phyloP scores from a whole-genome alignment of 371 early-diverging fungal genomes.

The Mortierella sp. region DNA sequence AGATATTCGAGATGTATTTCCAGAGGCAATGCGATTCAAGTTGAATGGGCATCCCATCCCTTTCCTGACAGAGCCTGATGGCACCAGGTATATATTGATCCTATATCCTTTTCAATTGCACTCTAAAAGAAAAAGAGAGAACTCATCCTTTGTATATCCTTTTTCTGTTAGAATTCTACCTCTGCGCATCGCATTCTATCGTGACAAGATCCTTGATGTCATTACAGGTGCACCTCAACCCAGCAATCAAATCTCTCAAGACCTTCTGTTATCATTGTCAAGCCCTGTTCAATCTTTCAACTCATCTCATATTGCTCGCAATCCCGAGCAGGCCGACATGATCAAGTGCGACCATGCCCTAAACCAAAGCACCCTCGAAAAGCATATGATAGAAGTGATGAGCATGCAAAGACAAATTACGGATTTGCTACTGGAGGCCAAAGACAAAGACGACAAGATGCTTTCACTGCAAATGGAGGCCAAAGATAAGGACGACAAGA shows the following conservation, averaged over 20 bases:
- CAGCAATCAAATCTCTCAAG: background rate
- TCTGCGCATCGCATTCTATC: slow-evolving; percentile 1
- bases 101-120: background rate
- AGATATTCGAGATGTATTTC: background rate
- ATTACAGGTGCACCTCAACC: too few relatives aligned
- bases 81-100: too few relatives aligned
- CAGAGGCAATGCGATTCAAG: background rate
- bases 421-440: background rate
- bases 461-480: background rate
- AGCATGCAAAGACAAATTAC: background rate
- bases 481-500: background rate
- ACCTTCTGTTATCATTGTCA: too few relatives aligned
- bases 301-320: too few relatives aligned
- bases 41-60: background rate
- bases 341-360: too few relatives aligned
- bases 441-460: background rate
- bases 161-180: slow-evolving; percentile 1
- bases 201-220: too few relatives aligned
- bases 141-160: background rate
- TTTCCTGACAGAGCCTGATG: background rate
- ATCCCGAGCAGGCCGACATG: too few relatives aligned
- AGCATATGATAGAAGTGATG: too few relatives aligned
- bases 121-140: background rate
- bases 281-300: too few relatives aligned
- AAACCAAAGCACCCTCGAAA: too few relatives aligned